Evolutionary conservation across 2,329 filamentous ascomycete species (phyloP), one percentile per base, ranked within the genome.

Genomic region (Ascochyta koolunga): DNA sequence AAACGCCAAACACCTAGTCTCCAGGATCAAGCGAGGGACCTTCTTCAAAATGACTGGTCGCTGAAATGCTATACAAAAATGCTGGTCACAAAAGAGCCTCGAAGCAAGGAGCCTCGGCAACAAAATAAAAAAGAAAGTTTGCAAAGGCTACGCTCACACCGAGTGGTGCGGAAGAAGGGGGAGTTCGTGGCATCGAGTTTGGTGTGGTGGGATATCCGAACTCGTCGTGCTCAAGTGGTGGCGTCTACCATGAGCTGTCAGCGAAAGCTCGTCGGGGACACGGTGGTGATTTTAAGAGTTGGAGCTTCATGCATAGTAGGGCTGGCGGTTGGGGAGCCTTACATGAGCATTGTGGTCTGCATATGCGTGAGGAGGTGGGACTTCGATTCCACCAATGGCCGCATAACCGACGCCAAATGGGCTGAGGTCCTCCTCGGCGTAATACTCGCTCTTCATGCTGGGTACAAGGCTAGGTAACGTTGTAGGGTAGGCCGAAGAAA

Each of bases 331-430:
- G 59, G 72, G 79, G 74, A 78, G 78, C 87, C 86, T 88, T 87
- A 92, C 89, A 85, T 90, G 88, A 82, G 87, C 84, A 76, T 85
- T 83, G 74, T 85, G 84, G 65, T 86, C 80, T 72, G 89, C 84
- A 79, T 90, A 91, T 22, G 83, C 79, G 64, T 84, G 81, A 53
- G 80, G 78, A 54, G 80, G 77, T 70, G 82, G 81, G 64, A 89
- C 83, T 65, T 89, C 87, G 70, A 90, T 83, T 44, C 80, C 53
- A 83, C 80, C 73, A 58, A 89, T 81, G 65, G 86, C 87, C 62
- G 81, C 79, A 73, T 90, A 91, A 77, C 79, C 83, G 77, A 89
- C 84, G 75, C 87, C 89, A 69, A 86, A 86, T 5, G 87, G 83
- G 62, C 82, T 84, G 53, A 89, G 81, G 49, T 83, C 79, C 60